Conservation (phyloP, 352 stramenopile species). For the Pythium brachiatum region DNA sequence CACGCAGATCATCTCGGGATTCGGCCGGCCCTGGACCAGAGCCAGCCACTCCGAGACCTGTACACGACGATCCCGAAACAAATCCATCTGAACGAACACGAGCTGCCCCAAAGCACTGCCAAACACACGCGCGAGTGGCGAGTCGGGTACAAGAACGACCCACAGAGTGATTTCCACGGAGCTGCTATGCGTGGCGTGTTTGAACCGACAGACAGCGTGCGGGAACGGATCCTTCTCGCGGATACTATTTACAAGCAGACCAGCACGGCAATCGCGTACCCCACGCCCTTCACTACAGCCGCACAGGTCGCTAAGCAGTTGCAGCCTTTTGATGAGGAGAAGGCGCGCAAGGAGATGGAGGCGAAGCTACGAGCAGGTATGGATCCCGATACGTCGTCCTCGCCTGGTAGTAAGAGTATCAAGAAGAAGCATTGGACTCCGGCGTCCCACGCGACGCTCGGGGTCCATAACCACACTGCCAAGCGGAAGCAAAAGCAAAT, state of each 20-base stretch:
- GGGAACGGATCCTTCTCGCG: constrained; percentile 27
- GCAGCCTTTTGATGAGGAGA: constrained; percentile 20
- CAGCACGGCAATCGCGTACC: constrained; percentile 18
- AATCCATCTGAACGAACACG: constrained; percentile 5
- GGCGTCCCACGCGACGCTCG: constrained; percentile 28
- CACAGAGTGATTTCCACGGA: constrained; percentile 27
- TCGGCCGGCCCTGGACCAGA: constrained; percentile 48
- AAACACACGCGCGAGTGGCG: constrained; percentile 35
- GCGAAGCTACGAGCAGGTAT: constrained; percentile 9
- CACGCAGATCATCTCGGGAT: constrained; percentile 43
- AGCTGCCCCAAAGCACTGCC: constrained; percentile 18
- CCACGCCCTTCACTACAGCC: background rate
- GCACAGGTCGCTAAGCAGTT: constrained; percentile 1
- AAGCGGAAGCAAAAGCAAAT: constrained; percentile 18
- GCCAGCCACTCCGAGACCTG: constrained; percentile 43
- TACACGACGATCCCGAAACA: constrained; percentile 48
- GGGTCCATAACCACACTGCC: background rate
- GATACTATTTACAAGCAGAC: constrained; percentile 9
- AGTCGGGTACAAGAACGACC: constrained; percentile 47
- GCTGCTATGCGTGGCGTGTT: constrained; percentile 39
- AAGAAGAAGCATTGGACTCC: constrained; percentile 38
- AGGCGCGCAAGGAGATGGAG: constrained; percentile 22
- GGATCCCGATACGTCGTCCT: background rate
- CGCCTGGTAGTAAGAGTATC: too few species aligned
- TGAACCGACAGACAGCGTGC: constrained; percentile 39